A percentile compares a stretch with the other conserved stretches of the same genome.
phyloP scores from a whole-genome alignment of 2,329 filamentous ascomycete species.

The Penicillium sp. region DNA sequence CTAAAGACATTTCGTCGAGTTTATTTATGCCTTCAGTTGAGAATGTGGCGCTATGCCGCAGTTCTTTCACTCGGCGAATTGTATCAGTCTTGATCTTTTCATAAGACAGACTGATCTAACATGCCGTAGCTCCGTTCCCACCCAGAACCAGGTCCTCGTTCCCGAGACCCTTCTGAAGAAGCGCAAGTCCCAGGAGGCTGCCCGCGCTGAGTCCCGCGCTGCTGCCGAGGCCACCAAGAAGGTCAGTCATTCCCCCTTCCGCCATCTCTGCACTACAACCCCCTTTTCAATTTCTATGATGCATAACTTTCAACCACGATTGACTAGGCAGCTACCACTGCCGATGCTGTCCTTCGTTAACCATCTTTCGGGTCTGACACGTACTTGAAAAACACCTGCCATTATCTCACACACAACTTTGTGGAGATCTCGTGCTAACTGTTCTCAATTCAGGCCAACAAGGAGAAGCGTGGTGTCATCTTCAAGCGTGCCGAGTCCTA shows the following conservation, averaged over 20 bases:
- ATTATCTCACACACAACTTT: slow-evolving; percentile 10
- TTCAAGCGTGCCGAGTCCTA: slow-evolving; percentile 99
- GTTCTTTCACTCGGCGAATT: slow-evolving; percentile 80
- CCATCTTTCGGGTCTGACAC: slow-evolving; percentile 73
- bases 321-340: slow-evolving; percentile 79
- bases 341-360: slow-evolving; percentile 88
- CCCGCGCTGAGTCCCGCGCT: slow-evolving; percentile 81
- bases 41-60: slow-evolving; percentile 91
- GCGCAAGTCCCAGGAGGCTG: slow-evolving; percentile 99
- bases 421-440: slow-evolving; percentile 29
- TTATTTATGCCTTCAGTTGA: slow-evolving; percentile 67
- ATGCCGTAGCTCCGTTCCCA: slow-evolving; percentile 77
- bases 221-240: slow-evolving; percentile 85
- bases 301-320: slow-evolving; percentile 70
- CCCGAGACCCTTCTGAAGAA: slow-evolving; percentile 99
- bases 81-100: slow-evolving; percentile 63
- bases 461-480: slow-evolving; percentile 97
- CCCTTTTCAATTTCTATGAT: slow-evolving; percentile 64
- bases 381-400: slow-evolving; percentile 23
- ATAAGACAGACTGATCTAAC: slow-evolving; percentile 76
- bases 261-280: slow-evolving; percentile 2
- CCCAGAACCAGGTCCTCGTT: slow-evolving; percentile 92
- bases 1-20: slow-evolving; percentile 81
- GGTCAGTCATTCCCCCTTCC: slow-evolving; percentile 61
- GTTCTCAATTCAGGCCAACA: slow-evolving; percentile 71